A percentile compares a stretch with the other conserved stretches of the same genome.
Evolutionary conservation across 306 rosid genomes (phyloP).

Genomic region (Aeschynomene evenia): DNA sequence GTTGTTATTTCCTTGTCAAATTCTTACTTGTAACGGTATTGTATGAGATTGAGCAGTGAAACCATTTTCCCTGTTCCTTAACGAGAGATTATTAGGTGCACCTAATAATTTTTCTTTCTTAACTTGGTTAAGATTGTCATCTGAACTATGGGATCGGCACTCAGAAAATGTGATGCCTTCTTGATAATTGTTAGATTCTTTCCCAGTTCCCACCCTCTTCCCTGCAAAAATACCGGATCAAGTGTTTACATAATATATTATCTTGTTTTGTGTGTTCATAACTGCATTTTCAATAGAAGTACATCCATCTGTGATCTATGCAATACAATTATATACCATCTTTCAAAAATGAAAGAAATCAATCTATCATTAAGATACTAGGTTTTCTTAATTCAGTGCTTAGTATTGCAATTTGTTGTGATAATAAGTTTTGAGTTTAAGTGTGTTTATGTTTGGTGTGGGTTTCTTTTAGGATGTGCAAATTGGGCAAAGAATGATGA

Average conservation of each 20-base stretch:
- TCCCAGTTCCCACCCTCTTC: not conserved
- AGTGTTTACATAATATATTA: slow-evolving; percentile 14
- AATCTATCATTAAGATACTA: not conserved
- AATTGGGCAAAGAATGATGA: slow-evolving; percentile 99
- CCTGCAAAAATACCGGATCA: not conserved
- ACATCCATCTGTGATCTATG: not conserved
- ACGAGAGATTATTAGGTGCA: too few species aligned
- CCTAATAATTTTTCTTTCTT: too few species aligned
- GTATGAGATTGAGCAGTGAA: slow-evolving; percentile 20
- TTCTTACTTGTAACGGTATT: not conserved
- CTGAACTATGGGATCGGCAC: not conserved
- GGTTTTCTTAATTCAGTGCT: slow-evolving; percentile 15
- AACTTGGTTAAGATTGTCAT: not conserved
- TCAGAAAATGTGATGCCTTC: slow-evolving; percentile 5
- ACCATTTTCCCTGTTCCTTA: not conserved
- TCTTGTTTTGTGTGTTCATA: slow-evolving; percentile 18
- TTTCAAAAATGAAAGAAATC: slow-evolving; percentile 22
- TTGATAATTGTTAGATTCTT: slow-evolving; percentile 1
- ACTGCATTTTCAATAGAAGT: not conserved
- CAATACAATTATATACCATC: not conserved
- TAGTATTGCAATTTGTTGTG: not conserved
- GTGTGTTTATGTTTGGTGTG: slow-evolving; percentile 18
- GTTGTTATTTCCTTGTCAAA: slow-evolving; percentile 8
- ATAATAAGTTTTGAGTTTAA: slow-evolving; percentile 21
- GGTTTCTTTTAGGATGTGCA: slow-evolving; percentile 61